phyloP scores from a whole-genome alignment of 2,329 filamentous ascomycete species.

The Zymoseptoria passerinii region DNA sequence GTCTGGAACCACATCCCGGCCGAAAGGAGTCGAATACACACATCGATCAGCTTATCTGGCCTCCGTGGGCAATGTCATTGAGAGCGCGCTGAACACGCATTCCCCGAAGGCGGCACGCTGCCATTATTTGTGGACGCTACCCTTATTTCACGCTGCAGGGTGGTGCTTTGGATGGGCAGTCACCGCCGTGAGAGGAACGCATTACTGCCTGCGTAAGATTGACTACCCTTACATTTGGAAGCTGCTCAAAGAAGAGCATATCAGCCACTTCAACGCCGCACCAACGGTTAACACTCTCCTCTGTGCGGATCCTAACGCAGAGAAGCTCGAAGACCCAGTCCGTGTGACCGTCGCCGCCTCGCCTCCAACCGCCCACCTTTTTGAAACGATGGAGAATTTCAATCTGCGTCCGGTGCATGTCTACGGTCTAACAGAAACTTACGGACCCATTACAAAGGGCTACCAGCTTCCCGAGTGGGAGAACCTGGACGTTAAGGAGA shows the following conservation, averaged over 20 bases:
- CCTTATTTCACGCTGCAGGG: slow-evolving; percentile 62
- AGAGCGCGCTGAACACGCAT: slow-evolving; percentile 65
- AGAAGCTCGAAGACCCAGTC: slow-evolving; percentile 61
- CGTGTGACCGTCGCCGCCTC: slow-evolving; percentile 87
- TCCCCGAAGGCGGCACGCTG: slow-evolving; percentile 42
- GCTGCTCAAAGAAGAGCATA: slow-evolving; percentile 71
- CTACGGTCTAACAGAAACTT: slow-evolving; percentile 82
- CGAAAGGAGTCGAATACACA: slow-evolving; percentile 89
- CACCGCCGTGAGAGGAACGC: slow-evolving; percentile 87
- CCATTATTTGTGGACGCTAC: slow-evolving; percentile 57
- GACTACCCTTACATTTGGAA: slow-evolving; percentile 92
- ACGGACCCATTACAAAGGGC: slow-evolving; percentile 90
- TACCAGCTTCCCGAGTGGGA: slow-evolving; percentile 85
- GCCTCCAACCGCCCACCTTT: slow-evolving; percentile 81
- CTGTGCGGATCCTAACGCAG: slow-evolving; percentile 70
- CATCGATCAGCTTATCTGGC: slow-evolving; percentile 83
- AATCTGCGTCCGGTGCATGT: slow-evolving; percentile 90
- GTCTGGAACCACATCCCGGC: slow-evolving; percentile 80
- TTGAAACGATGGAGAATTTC: slow-evolving; percentile 80
- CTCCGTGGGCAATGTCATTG: slow-evolving; percentile 68
- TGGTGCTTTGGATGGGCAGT: slow-evolving; percentile 55
- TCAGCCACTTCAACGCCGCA: slow-evolving; percentile 93
- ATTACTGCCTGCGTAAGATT: slow-evolving; percentile 89
- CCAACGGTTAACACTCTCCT: slow-evolving; percentile 94
- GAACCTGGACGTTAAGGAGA: slow-evolving; percentile 61